Evolutionary conservation across 768 basidiomycete genomes (phyloP).

Genomic region (Suillus variegatus): DNA sequence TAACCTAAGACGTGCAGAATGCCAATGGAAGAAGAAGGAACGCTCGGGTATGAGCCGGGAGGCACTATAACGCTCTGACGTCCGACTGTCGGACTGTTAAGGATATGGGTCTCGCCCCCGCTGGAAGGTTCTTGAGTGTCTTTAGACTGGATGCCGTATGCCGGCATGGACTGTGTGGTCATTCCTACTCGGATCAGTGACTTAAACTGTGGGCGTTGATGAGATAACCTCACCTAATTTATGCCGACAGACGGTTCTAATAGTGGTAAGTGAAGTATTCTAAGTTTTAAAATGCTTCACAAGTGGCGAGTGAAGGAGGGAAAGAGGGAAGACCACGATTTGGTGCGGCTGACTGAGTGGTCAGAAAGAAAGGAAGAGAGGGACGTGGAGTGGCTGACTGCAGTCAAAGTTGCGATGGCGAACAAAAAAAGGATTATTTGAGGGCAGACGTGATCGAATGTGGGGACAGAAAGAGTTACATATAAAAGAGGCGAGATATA

Average conservation of each 20-base stretch:
- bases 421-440: conserved; percentile 7
- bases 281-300: not conserved
- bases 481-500: conserved; percentile 1
- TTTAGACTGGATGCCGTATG: not conserved
- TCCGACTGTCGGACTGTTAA: conserved; percentile 13
- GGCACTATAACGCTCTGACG: conserved; percentile 12
- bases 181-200: not conserved
- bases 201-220: not conserved
- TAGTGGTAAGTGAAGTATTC: not conserved
- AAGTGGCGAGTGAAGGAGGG: not conserved
- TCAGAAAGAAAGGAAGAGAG: not conserved
- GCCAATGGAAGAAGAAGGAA: conserved; percentile 48
- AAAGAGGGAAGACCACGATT: not conserved
- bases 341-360: not conserved
- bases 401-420: not conserved
- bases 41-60: conserved; percentile 21
- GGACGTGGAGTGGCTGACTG: conserved; percentile 1
- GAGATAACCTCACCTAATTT: not conserved
- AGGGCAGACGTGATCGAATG: conserved; percentile 5
- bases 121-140: not conserved
- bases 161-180: conserved; percentile 2
- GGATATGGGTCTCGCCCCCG: not conserved
- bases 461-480: not conserved
- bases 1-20: conserved; percentile 69
- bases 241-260: not conserved